A percentile compares a stretch with the other conserved stretches of the same genome.
These are phyloP conservation scores for Stylosanthes scabra DNA, from an alignment of 331 rosid species.

Conservation along the genomic window DNA sequence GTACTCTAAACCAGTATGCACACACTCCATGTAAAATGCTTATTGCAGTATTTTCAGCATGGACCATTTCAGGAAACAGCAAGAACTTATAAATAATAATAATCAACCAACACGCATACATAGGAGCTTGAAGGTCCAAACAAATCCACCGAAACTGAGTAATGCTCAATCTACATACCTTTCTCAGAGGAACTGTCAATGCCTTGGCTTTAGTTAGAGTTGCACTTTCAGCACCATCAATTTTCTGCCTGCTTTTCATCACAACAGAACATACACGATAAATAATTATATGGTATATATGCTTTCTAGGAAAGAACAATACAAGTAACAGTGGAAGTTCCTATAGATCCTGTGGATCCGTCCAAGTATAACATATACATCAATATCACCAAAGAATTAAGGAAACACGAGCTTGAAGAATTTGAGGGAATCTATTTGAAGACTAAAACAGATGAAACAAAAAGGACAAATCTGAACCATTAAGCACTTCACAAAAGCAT, in stretches of 20 bases:
- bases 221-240: constrained; percentile 19
- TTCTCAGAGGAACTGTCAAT: constrained; percentile 36
- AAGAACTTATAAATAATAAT: constrained; percentile 1
- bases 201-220: constrained; percentile 39
- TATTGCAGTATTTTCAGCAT: constrained; percentile 13
- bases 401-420: constrained; percentile 13
- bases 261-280: not conserved
- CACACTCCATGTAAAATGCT: constrained; percentile 4
- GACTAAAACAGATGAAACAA: not conserved
- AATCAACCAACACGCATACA: not conserved
- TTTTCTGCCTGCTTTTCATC: constrained; percentile 35
- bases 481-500: constrained; percentile 2
- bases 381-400: constrained; percentile 8
- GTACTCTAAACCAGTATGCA: constrained; percentile 10
- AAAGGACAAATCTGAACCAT: constrained; percentile 7
- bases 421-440: not conserved
- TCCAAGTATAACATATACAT: constrained; percentile 9
- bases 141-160: constrained; percentile 18
- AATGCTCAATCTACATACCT: constrained; percentile 40
- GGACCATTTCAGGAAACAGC: constrained; percentile 22
- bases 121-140: constrained; percentile 20
- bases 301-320: not conserved
- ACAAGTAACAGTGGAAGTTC: not conserved
- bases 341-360: not conserved
- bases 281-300: not conserved